These are phyloP conservation scores for Neurospora sp. DNA, from an alignment of 2,329 filamentous ascomycete genomes.

Conservation along the genomic window DNA sequence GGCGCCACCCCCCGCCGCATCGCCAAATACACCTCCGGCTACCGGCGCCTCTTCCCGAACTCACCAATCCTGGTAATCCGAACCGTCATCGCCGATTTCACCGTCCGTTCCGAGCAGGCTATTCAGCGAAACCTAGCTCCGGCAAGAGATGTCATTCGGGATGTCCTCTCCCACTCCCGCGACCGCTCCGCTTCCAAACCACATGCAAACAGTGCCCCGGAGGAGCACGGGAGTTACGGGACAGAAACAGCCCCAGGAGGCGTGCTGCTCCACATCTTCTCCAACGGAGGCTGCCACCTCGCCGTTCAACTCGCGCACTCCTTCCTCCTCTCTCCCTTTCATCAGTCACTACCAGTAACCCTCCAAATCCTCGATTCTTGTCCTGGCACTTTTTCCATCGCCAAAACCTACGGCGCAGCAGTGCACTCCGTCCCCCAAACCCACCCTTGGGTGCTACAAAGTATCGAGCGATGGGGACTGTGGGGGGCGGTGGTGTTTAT, in stretches of 20 bases:
- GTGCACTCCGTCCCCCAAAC: background rate
- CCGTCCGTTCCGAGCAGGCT: constrained; percentile 3
- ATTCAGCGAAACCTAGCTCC: background rate
- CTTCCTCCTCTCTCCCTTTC: constrained; percentile 24
- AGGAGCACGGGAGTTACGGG: background rate
- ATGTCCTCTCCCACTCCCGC: background rate
- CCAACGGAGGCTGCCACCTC: constrained; percentile 36
- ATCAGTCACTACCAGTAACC: constrained; percentile 5
- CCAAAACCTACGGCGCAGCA: constrained; percentile 31
- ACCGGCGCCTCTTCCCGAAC: constrained; percentile 30
- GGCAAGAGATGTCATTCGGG: background rate
- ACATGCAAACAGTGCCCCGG: background rate
- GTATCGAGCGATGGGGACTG: background rate
- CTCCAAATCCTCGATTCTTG: constrained; percentile 33
- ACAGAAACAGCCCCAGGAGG: background rate
- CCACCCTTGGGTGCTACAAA: background rate
- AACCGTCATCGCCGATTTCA: constrained; percentile 13
- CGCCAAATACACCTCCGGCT: constrained; percentile 35
- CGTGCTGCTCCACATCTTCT: constrained; percentile 36
- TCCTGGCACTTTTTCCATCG: constrained; percentile 32
- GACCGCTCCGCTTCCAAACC: background rate
- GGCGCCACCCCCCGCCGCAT: constrained; percentile 32
- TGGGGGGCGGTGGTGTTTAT: background rate
- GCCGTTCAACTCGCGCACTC: constrained; percentile 26
- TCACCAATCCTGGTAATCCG: constrained; percentile 31